Percentiles rank a stretch among this genome's conserved stretches.
phyloP scores from a whole-genome alignment of 768 basidiomycete genomes.

The Grammothele lineata region DNA sequence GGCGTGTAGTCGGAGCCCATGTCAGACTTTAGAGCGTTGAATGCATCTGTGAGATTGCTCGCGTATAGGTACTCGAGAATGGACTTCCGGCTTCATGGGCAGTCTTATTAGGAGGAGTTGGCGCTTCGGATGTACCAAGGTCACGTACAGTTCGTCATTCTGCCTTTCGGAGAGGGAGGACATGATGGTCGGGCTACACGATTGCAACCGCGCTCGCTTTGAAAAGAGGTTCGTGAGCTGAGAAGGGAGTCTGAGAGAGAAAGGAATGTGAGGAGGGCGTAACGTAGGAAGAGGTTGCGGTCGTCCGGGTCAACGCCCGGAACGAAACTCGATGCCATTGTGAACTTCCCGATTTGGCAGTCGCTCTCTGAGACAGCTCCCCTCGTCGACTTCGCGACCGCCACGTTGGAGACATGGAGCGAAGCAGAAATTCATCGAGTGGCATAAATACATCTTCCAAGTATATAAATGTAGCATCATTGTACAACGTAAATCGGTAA shows the following conservation, averaged over 20 bases:
- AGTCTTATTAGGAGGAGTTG: slow-evolving; percentile 9
- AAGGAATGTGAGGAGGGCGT: slow-evolving; percentile 14
- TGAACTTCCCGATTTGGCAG: slow-evolving; percentile 16
- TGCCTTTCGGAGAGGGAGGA: slow-evolving; percentile 43
- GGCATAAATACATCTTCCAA: no score
- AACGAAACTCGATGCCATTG: slow-evolving; percentile 10
- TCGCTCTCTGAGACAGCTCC: no score
- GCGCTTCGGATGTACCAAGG: slow-evolving; percentile 1
- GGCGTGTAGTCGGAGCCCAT: slow-evolving; percentile 61
- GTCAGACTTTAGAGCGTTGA: slow-evolving; percentile 53
- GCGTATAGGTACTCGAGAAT: slow-evolving; percentile 76
- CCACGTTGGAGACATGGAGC: no score
- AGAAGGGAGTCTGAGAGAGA: background rate
- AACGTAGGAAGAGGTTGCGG: slow-evolving; percentile 7
- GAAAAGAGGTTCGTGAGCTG: background rate
- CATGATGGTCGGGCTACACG: slow-evolving; percentile 24
- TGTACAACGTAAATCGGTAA: no score
- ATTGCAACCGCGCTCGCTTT: no score
- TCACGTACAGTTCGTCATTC: slow-evolving; percentile 43
- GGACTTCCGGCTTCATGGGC: slow-evolving; percentile 59
- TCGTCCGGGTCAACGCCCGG: background rate
- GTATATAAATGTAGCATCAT: no score
- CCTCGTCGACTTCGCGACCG: no score
- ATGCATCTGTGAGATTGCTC: slow-evolving; percentile 60
- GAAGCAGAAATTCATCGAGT: no score